phyloP scores from a whole-genome alignment of 1,284 basidiomycete genomes.

The Melampsora abietis-canadensis region DNA sequence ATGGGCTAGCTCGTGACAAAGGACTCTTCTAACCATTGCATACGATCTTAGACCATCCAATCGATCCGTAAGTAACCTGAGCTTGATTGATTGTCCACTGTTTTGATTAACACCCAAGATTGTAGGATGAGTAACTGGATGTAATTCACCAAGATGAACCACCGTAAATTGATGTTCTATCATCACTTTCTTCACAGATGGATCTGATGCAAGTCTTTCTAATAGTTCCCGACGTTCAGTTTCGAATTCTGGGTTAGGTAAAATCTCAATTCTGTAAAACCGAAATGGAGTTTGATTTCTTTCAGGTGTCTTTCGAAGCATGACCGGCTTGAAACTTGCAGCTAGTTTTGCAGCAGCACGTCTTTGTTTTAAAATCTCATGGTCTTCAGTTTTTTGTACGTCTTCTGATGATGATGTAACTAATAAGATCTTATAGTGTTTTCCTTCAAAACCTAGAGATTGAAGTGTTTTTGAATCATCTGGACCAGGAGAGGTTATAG shows the following conservation, averaged over 20 bases:
- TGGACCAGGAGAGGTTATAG: slow-evolving; percentile 7
- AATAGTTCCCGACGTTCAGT: slow-evolving; percentile 5
- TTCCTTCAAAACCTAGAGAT: slow-evolving; percentile 8
- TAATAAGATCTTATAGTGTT: slow-evolving; percentile 1
- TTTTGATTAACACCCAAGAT: slow-evolving; percentile 26
- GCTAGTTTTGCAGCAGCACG: slow-evolving; percentile 11
- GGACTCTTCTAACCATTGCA: slow-evolving; percentile 23
- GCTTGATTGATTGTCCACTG: slow-evolving; percentile 16
- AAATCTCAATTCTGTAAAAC: neutral
- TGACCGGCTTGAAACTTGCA: slow-evolving; percentile 8
- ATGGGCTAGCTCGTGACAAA: slow-evolving; percentile 34
- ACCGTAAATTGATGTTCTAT: slow-evolving; percentile 12
- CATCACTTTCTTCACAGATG: slow-evolving; percentile 19
- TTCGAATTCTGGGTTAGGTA: slow-evolving; percentile 16
- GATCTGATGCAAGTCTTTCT: slow-evolving; percentile 8
- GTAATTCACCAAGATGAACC: slow-evolving; percentile 14
- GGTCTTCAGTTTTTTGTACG: neutral
- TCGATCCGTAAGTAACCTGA: slow-evolving; percentile 27
- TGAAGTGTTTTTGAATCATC: neutral
- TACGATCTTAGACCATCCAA: slow-evolving; percentile 18
- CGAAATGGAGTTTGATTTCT: neutral
- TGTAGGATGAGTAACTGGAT: slow-evolving; percentile 14
- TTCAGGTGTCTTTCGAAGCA: neutral
- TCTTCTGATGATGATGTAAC: neutral
- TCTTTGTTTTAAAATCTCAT: neutral